Base-by-base conservation (phyloP, 306 rosid genomes). In the Vicia faba region DNA sequence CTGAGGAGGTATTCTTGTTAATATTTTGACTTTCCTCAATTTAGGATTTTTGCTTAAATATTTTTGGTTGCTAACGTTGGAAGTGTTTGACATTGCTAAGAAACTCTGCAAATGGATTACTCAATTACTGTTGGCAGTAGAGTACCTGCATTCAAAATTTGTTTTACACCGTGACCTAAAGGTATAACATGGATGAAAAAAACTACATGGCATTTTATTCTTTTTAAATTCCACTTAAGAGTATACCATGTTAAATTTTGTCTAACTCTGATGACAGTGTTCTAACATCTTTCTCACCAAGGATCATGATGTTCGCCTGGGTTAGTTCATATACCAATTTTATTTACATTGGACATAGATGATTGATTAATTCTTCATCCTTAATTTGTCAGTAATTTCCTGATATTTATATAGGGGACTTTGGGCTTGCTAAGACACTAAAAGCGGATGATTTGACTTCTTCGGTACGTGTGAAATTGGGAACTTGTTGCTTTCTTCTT, bases 371-470 rank as follows among this genome's bases (percentile, higher is more conserved):
- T 40, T 60, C 12, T 55, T 72, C 73, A 44, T 77, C 38, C 58
- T 81, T 73, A 72, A 35, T 72, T 58, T 60, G 31, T 61, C 82
- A 64, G 68, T 72, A 73, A 49, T 63, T 68, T 64, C 45, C 57
- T 73, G 74, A 43, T 61, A 39, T 70, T 50, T 61, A 33, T 78
- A n/a, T 38, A 91, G 97, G 97, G 68, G 96, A 92, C 77, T 92
- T 92, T 80, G 98, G 98, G 78, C 95, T 89, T 53, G 98, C 98
- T 53, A 92, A 92, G 82, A 92, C 98, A 68, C 80, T 92, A 75
- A 92, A 89, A 80, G 96, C 93, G 0, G 96, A 92, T 70, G 98
- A 92, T 77, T 82, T 92, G 87, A 87, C 98, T 73, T 92, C 98
- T 76, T 92, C 98, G 70, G 96, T 92, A 89, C 55, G 95, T 77